A percentile compares a stretch with the other conserved stretches of the same genome.
Conservation (phyloP, 371 early-diverging fungal genomes). For the Haplosporangium sp. region DNA sequence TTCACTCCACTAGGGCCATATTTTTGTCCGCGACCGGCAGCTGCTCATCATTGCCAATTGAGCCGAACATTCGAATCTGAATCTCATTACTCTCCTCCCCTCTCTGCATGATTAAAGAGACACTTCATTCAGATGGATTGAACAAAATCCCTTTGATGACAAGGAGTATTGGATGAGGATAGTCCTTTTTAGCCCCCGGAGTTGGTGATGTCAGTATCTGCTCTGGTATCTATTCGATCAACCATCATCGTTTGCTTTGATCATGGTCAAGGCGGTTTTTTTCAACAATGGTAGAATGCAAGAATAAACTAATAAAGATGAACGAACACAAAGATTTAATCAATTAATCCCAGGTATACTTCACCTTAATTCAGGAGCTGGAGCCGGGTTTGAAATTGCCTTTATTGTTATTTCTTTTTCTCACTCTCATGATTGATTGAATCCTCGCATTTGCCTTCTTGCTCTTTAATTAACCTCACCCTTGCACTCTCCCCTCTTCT, state of each 20-base stretch:
- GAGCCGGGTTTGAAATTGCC: too few species aligned
- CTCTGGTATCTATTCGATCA: conserved; percentile 6
- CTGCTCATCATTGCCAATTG: too few species aligned
- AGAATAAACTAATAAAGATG: too few species aligned
- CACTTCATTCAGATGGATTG: conserved; percentile 31
- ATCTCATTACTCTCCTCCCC: conserved; percentile 38
- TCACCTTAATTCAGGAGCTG: too few species aligned
- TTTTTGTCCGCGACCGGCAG: too few species aligned
- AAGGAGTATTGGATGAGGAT: conserved; percentile 47
- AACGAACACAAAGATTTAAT: too few species aligned
- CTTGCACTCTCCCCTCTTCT: background rate
- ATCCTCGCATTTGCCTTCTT: background rate
- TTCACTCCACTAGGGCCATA: too few species aligned
- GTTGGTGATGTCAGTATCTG: conserved; percentile 6
- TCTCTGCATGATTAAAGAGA: background rate
- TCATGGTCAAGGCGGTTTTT: too few species aligned
- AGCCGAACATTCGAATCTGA: background rate
- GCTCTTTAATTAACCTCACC: background rate
- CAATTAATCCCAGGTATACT: too few species aligned
- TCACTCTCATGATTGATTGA: too few species aligned
- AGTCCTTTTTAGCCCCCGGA: conserved; percentile 41
- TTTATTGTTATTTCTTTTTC: too few species aligned
- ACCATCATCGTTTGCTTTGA: background rate
- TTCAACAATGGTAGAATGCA: too few species aligned
- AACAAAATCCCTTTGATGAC: conserved; percentile 26